Percentiles rank a stretch among this genome's conserved stretches.
These are phyloP conservation scores for Megacollybia marginata DNA, from an alignment of 768 basidiomycete species.

Conservation along the genomic window DNA sequence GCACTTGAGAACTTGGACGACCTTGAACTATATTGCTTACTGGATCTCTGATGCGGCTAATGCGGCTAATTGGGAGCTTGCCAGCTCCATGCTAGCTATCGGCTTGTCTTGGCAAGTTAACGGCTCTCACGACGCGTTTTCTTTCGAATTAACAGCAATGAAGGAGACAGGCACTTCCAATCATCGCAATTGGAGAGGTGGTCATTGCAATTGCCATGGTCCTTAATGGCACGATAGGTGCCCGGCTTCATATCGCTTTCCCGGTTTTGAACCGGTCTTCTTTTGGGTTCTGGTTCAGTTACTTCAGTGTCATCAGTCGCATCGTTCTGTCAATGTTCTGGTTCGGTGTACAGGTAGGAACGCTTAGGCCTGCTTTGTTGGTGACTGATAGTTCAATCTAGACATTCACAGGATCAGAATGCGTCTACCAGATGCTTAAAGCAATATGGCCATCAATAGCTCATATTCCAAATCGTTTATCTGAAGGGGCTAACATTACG, in stretches of 20 bases:
- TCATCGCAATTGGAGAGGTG: constrained; percentile 65
- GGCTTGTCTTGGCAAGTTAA: constrained; percentile 58
- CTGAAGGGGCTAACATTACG: constrained; percentile 53
- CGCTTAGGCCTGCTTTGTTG: background rate
- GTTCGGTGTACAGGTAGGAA: constrained; percentile 64
- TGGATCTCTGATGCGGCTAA: constrained; percentile 46
- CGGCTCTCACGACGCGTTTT: background rate
- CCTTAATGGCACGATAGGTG: constrained; percentile 72
- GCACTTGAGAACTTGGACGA: constrained; percentile 56
- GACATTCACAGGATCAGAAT: constrained; percentile 62
- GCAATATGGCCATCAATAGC: constrained; percentile 76
- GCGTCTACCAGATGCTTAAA: constrained; percentile 74
- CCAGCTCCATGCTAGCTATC: constrained; percentile 67
- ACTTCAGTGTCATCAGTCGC: constrained; percentile 76
- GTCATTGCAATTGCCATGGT: constrained; percentile 71
- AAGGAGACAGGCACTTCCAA: constrained; percentile 61
- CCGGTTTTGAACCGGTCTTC: constrained; percentile 77
- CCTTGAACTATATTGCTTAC: constrained; percentile 60
- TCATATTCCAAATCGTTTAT: constrained; percentile 56
- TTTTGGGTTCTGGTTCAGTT: constrained; percentile 87
- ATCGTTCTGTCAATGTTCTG: constrained; percentile 75
- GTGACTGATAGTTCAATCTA: constrained; percentile 8
- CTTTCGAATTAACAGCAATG: background rate
- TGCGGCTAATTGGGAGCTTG: constrained; percentile 36
- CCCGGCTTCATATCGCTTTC: constrained; percentile 56